A percentile compares a stretch with the other conserved stretches of the same genome.
phyloP scores from a whole-genome alignment of 169 alveolate species.

The Cryptosporidium felis region DNA sequence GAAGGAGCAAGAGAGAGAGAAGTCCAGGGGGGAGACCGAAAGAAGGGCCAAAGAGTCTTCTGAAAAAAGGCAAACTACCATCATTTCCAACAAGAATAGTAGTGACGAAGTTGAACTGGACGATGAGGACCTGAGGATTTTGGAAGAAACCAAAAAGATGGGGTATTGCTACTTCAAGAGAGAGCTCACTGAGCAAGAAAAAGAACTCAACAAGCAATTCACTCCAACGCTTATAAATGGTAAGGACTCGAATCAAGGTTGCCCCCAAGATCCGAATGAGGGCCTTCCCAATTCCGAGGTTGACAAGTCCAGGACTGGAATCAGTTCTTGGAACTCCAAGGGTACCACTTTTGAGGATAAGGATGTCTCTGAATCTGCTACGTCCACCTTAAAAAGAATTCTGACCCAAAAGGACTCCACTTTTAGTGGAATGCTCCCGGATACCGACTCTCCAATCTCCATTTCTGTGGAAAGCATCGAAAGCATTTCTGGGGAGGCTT shows the following conservation, averaged over 20 bases:
- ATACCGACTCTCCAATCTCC: conserved; percentile 71
- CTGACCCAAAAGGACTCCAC: conserved; percentile 75
- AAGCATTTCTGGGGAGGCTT: conserved; percentile 82
- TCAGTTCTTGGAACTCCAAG: conserved; percentile 85
- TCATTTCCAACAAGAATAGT: conserved; percentile 70
- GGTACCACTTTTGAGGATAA: conserved; percentile 88
- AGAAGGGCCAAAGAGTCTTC: conserved; percentile 64
- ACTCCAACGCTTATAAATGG: conserved; percentile 62
- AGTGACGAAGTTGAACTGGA: conserved; percentile 78
- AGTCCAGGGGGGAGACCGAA: conserved; percentile 72
- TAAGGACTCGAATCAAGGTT: conserved; percentile 2
- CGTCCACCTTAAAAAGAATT: conserved; percentile 60
- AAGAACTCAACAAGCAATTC: conserved; percentile 72
- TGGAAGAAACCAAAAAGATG: conserved; percentile 85
- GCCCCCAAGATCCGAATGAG: conserved; percentile 1
- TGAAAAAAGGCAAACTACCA: conserved; percentile 51
- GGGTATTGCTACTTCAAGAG: conserved; percentile 85
- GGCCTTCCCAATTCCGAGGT: conserved; percentile 66
- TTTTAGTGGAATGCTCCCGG: conserved; percentile 66
- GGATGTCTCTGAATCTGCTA: conserved; percentile 76
- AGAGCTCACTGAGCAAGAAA: conserved; percentile 76
- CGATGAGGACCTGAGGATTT: conserved; percentile 85
- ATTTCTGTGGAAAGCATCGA: conserved; percentile 77
- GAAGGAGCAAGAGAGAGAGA: conserved; percentile 72
- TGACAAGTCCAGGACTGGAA: conserved; percentile 66